Evolutionary conservation across 345 rosid genomes (phyloP), one percentile per base, ranked within the genome.

Genomic region (Eucalyptus curtisii): DNA sequence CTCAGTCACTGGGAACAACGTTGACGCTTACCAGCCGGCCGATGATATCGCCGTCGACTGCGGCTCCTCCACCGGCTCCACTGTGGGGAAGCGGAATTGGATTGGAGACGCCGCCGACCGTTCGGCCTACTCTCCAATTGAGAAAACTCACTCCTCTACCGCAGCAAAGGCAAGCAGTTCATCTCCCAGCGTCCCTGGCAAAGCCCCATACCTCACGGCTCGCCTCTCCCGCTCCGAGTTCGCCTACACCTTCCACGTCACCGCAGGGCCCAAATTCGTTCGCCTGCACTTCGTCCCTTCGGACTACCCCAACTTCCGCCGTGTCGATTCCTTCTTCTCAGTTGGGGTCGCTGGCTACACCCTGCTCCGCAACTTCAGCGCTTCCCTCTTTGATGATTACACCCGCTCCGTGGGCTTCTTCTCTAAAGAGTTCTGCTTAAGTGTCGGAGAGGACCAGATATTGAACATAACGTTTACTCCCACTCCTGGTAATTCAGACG

Each of bases 381-480:
- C 92, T 52, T 85, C 71, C 3, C 91, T 90, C 0, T 59, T 88
- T 1, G 87, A 71, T 12, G 87, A 89, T 37, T n/a, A 88, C 44
- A 15, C 5, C 4, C 24, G 1, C 5, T 10, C 22, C 24, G 0
- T 0, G 31, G 3, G 68, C 0, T 80, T 87, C 0, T 80, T 87
- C 85, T 17, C 1, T 11, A 79, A 68, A 66, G 86, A 93, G 24
- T 89, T 88, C 47, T 53, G 66, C 49, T 31, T 90, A 4, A 45
- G 2, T 33, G 88, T 81, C 1, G 55, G 17, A 47, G 68, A 37
- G 1, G 45, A 42, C 44, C 81, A 76, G 71, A 53, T 17, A 16
- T 57, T 94, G 45, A 92, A 89, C 76, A 42, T 95, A 50, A 91
- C 89, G 1, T 93, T 95, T 87, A 45, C 10, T 5, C 94, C 95